Evolutionary conservation across 2,329 filamentous ascomycete genomes (phyloP).

Genomic region (Neopestalotiopsis rosae): DNA sequence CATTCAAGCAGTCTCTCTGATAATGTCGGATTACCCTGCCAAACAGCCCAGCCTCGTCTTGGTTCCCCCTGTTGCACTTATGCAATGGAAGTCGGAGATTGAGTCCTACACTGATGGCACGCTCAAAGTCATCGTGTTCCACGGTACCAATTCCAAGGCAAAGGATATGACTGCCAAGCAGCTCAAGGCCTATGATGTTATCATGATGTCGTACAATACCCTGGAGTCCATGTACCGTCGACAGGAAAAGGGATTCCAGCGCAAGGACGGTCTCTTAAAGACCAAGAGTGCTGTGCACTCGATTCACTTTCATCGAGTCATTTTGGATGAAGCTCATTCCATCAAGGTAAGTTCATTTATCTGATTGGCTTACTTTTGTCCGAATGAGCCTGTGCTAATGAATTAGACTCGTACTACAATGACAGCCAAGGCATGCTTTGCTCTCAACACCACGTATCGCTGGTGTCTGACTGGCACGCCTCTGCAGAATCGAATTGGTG

Average conservation of each 20-base stretch:
- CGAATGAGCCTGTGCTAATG: slow-evolving; percentile 17
- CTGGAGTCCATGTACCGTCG: slow-evolving; percentile 92
- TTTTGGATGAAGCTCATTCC: slow-evolving; percentile 93
- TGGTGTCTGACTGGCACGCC: slow-evolving; percentile 97
- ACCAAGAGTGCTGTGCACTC: slow-evolving; percentile 82
- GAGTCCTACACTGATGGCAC: slow-evolving; percentile 83
- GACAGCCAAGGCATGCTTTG: slow-evolving; percentile 94
- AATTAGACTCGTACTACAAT: slow-evolving; percentile 77
- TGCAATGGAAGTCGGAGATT: slow-evolving; percentile 92
- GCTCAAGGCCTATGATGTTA: slow-evolving; percentile 84
- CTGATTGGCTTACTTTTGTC: slow-evolving; percentile 16
- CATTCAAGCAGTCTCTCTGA: slow-evolving; percentile 94
- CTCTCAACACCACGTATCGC: slow-evolving; percentile 84
- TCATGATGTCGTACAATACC: slow-evolving; percentile 95
- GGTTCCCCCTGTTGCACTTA: slow-evolving; percentile 89
- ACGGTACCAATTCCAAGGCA: slow-evolving; percentile 83
- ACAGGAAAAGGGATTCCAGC: slow-evolving; percentile 87
- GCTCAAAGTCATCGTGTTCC: slow-evolving; percentile 88
- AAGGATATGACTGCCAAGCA: slow-evolving; percentile 79
- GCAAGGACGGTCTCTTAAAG: slow-evolving; percentile 80
- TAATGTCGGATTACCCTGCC: slow-evolving; percentile 96
- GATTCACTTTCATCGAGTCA: slow-evolving; percentile 86
- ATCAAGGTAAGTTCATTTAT: slow-evolving; percentile 70
- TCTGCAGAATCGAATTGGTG: slow-evolving; percentile 94
- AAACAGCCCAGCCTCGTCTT: slow-evolving; percentile 84